These are phyloP conservation scores for Solanum paucissectum DNA, from an alignment of 257 asterid genomes.

Conservation along the genomic window DNA sequence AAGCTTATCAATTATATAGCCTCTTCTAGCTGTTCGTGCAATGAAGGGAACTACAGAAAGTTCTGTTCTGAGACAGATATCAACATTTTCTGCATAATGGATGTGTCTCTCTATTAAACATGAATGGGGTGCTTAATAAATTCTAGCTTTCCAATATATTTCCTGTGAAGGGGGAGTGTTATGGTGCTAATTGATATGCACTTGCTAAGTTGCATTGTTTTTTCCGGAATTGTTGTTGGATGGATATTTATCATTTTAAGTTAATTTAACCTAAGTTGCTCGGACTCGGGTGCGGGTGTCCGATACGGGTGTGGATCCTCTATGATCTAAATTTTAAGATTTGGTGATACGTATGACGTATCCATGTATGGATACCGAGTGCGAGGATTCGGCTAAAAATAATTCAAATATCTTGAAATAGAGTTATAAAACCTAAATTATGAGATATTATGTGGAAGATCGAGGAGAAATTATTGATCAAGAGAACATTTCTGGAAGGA, in stretches of 20 bases:
- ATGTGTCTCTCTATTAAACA: background rate
- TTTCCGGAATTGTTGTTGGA: background rate
- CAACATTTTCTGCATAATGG: background rate
- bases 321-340: background rate
- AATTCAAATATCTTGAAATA: background rate
- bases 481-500: background rate
- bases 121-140: background rate
- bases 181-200: background rate
- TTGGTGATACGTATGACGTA: background rate
- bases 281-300: background rate
- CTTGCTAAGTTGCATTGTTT: background rate
- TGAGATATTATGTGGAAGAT: background rate
- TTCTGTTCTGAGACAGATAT: background rate
- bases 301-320: background rate
- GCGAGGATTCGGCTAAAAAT: background rate
- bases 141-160: background rate
- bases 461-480: background rate
- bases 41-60: background rate
- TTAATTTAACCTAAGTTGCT: background rate
- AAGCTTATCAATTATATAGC: background rate
- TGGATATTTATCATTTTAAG: background rate
- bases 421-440: background rate
- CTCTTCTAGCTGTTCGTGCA: background rate
- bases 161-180: background rate
- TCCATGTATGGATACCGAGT: background rate